Conservation (phyloP, 2,329 filamentous ascomycete species). For the Orbilia blumenaviensis region DNA sequence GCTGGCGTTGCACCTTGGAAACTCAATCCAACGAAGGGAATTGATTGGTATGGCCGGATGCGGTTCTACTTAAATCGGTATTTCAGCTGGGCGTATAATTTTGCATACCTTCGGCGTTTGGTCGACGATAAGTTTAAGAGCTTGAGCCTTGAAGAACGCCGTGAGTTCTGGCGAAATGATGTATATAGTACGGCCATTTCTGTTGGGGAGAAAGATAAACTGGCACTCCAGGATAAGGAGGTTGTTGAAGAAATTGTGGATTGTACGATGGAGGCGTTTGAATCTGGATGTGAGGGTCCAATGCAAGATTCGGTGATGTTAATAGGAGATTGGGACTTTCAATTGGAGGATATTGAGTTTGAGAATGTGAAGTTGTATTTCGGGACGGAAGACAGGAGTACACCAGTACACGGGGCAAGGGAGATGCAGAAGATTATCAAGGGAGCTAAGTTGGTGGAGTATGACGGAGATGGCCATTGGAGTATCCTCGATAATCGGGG, state of each 20-base stretch:
- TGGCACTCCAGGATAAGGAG: conserved; percentile 39
- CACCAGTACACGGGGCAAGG: conserved; percentile 59
- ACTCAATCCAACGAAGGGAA: conserved; percentile 53
- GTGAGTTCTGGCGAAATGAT: conserved; percentile 53
- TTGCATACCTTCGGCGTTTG: conserved; percentile 49
- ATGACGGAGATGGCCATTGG: conserved; percentile 59
- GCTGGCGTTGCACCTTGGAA: conserved; percentile 60
- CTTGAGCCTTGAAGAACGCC: conserved; percentile 56
- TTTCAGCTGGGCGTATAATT: conserved; percentile 52
- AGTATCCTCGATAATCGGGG: conserved; percentile 54
- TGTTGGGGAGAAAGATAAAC: conserved; percentile 29
- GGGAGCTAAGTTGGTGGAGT: conserved; percentile 59
- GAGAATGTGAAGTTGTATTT: conserved; percentile 58
- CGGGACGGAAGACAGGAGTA: conserved; percentile 58
- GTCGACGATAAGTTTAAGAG: conserved; percentile 49
- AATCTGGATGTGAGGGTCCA: conserved; percentile 55
- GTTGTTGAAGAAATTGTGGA: conserved; percentile 28
- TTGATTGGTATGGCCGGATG: conserved; percentile 57
- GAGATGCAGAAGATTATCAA: conserved; percentile 61
- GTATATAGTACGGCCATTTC: background rate
- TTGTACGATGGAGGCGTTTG: conserved; percentile 58
- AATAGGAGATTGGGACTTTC: conserved; percentile 58
- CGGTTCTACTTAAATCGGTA: conserved; percentile 52
- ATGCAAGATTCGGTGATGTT: conserved; percentile 58
- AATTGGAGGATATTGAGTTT: conserved; percentile 57